These are phyloP conservation scores for Phyllosticta citribraziliensis DNA, from an alignment of 2,329 filamentous ascomycete species.

Conservation along the genomic window DNA sequence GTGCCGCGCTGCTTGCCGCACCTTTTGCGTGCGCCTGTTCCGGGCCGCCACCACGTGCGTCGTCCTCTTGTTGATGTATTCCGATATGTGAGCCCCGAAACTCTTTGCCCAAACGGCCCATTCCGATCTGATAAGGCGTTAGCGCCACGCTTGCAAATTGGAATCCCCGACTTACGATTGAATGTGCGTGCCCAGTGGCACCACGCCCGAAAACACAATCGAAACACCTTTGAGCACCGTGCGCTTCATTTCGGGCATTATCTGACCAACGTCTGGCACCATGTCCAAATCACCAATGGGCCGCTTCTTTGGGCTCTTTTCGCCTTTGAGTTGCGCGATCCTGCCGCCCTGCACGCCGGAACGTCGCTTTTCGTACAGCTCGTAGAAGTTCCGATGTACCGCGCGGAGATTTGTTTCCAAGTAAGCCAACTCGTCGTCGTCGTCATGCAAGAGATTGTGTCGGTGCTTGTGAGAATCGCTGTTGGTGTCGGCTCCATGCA, in stretches of 20 bases:
- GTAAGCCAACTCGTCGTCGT: slow-evolving; percentile 71
- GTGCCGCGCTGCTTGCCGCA: slow-evolving; percentile 73
- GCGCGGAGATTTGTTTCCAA: slow-evolving; percentile 66
- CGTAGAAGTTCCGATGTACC: slow-evolving; percentile 73
- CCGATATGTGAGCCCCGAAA: slow-evolving; percentile 66
- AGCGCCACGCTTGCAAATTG: neutral
- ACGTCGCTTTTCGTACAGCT: slow-evolving; percentile 59
- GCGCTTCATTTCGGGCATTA: slow-evolving; percentile 75
- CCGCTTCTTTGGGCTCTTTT: slow-evolving; percentile 40
- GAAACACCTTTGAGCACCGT: slow-evolving; percentile 64
- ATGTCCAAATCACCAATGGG: slow-evolving; percentile 41
- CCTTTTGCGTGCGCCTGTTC: slow-evolving; percentile 73
- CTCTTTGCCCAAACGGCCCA: slow-evolving; percentile 77
- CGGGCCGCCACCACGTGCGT: slow-evolving; percentile 68
- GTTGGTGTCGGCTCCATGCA: slow-evolving; percentile 28
- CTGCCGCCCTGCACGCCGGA: slow-evolving; percentile 34
- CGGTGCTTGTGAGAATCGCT: slow-evolving; percentile 37
- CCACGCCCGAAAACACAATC: slow-evolving; percentile 82
- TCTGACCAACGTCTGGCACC: slow-evolving; percentile 74
- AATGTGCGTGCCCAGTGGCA: slow-evolving; percentile 72
- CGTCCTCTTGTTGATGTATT: slow-evolving; percentile 43
- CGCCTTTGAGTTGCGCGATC: slow-evolving; percentile 41
- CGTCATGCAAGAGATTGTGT: slow-evolving; percentile 76
- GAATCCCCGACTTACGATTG: slow-evolving; percentile 38
- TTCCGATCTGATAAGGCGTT: slow-evolving; percentile 48